Base-by-base conservation (phyloP, 345 rosid genomes). In the Combretum micranthum region DNA sequence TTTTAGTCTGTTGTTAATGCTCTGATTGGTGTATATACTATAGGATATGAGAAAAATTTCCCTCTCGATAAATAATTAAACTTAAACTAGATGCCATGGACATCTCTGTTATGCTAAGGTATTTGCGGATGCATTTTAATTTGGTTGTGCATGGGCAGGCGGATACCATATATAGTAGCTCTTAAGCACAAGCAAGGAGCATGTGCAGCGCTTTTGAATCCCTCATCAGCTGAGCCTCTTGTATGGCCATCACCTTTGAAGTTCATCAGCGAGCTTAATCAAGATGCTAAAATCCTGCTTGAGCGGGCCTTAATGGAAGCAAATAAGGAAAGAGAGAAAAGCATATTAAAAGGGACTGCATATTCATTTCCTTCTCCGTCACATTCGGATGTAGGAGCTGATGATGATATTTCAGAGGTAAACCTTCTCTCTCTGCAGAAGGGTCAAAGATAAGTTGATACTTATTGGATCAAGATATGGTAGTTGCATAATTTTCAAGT, bases 211-310 rank as follows among this genome's bases (percentile, higher is more conserved):
- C 69, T 93, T 66, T 70, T 93, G 44, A 85, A 94, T 60, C 99
- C 99, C 9, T 70, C 93, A 16, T 85, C 99, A 3, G 93, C 97
- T 15, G 99, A 85, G 70, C 99, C 95, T 54, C 87, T 94, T 19
- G 96, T 94, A 42, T 94, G 99, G 99, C 99, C 99, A 25, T 80
- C 97, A 0, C 97, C 99, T 15, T 76, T 94, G 50, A 94, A 94
- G 68, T 94, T 94, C 82, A 90, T 94, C 65, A 82, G 94, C 16
- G 99, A 93, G 69, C 87, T 93, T 54, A 80, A 87, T 54, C 82
- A 79, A 5, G 99, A 90, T 52, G 96, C 97, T 0, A 90, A 90
- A 66, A 76, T 75, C 4, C 79, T 93, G 12, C 57, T 93, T 47
- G 99, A 93, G 62, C 76, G 67, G 51, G 99, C 99, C 58, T 55